These are phyloP conservation scores for Arthrinium phaeospermum DNA, from an alignment of 2,329 filamentous ascomycete genomes.

Conservation along the genomic window DNA sequence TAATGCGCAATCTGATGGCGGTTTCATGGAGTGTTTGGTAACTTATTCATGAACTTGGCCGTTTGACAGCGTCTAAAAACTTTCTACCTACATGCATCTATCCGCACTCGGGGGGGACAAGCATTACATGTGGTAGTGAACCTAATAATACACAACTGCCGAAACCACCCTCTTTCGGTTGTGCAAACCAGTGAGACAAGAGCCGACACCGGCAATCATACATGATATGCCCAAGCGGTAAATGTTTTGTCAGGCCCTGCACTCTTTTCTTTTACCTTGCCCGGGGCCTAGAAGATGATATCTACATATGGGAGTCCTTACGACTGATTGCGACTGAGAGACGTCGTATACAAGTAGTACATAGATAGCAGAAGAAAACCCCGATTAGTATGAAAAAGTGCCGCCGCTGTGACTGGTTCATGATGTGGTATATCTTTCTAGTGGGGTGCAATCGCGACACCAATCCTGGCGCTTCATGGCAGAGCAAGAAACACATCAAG, in stretches of 20 bases:
- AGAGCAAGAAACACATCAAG: background rate
- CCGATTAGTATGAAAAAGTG: background rate
- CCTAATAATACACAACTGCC: background rate
- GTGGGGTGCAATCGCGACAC: background rate
- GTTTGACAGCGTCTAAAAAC: background rate
- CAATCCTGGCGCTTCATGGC: background rate
- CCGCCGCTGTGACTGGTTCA: background rate
- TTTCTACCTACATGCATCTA: background rate
- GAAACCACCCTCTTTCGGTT: background rate
- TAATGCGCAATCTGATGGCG: background rate
- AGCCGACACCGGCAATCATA: background rate
- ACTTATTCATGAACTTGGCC: background rate
- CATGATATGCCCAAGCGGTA: background rate
- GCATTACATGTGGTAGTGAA: background rate
- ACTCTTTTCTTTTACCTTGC: background rate
- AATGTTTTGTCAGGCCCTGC: background rate
- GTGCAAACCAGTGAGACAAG: background rate
- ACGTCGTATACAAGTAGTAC: too few relatives aligned
- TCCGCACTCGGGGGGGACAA: background rate
- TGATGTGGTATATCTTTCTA: background rate
- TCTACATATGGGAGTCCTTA: background rate
- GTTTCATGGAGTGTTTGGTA: background rate
- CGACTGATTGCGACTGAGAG: background rate
- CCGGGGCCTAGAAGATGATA: background rate
- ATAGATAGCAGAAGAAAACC: background rate